Conservation (phyloP, 176 grass and related monocot genomes). For the Oryza glumipatula region DNA sequence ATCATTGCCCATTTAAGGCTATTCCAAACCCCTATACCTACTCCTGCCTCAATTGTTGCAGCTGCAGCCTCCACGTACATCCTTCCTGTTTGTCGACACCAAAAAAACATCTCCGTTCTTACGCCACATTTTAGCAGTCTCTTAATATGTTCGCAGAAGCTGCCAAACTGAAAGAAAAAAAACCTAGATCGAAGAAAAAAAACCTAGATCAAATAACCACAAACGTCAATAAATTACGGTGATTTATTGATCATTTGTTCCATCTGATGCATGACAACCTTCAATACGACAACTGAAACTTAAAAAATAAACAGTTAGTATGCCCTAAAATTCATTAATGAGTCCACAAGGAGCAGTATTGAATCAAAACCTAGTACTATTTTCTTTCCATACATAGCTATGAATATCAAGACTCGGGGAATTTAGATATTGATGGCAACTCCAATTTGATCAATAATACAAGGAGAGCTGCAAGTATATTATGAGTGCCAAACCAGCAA, state of each 20-base stretch:
- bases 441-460: constrained; percentile 11
- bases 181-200: neutral
- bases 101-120: neutral
- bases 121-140: neutral
- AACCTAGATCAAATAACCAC: constrained; percentile 2
- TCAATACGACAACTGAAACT: neutral
- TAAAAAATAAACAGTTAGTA: neutral
- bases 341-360: neutral
- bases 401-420: neutral
- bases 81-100: neutral
- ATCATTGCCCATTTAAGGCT: neutral
- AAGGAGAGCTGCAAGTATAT: constrained; percentile 5
- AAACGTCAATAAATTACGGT: neutral
- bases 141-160: neutral
- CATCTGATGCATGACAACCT: neutral
- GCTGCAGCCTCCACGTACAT: neutral
- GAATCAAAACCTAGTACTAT: neutral
- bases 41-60: neutral
- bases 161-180: neutral
- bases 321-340: constrained; percentile 5
- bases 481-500: constrained; percentile 21
- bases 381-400: neutral
- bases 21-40: neutral
- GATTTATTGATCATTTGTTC: neutral
- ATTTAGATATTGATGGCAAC: neutral